A percentile compares a stretch with the other conserved stretches of the same genome.
These are phyloP conservation scores for Seiridium unicorne DNA, from an alignment of 2,329 filamentous ascomycete genomes.

Conservation along the genomic window DNA sequence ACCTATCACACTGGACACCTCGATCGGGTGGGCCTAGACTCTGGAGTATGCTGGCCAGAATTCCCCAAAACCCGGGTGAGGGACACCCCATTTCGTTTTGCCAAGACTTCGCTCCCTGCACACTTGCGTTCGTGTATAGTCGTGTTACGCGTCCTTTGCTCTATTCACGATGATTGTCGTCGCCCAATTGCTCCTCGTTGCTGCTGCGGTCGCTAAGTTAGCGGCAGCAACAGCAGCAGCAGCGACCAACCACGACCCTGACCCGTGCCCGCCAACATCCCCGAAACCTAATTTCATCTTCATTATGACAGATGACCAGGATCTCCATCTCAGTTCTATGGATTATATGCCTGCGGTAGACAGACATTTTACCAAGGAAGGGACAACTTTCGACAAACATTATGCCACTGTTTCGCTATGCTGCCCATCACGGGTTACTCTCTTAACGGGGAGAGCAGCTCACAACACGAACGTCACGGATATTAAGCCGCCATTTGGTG, in stretches of 20 bases:
- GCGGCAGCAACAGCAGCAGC: not conserved
- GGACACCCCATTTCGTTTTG: too few species aligned
- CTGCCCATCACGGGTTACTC: slow-evolving; percentile 55
- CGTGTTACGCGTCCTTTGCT: too few species aligned
- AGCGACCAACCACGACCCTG: not conserved
- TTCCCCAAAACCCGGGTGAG: too few species aligned
- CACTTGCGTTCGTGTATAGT: too few species aligned
- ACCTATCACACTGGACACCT: too few species aligned
- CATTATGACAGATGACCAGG: slow-evolving; percentile 62
- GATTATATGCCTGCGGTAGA: slow-evolving; percentile 51
- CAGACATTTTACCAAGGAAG: slow-evolving; percentile 50
- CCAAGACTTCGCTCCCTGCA: too few species aligned
- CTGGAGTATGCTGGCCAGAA: too few species aligned
- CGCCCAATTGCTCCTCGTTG: too few species aligned
- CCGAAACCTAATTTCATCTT: slow-evolving; percentile 53
- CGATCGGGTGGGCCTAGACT: too few species aligned
- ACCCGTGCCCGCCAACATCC: not conserved
- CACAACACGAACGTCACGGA: slow-evolving; percentile 65
- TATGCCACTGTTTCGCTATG: slow-evolving; percentile 57
- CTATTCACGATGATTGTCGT: too few species aligned
- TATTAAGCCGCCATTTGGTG: slow-evolving; percentile 49
- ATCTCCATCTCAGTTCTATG: slow-evolving; percentile 53
- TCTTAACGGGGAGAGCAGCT: slow-evolving; percentile 57
- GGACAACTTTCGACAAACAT: slow-evolving; percentile 53
- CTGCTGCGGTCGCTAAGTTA: not conserved